Conservation (phyloP, 768 basidiomycete species). For the Pseudohyphozyma bogoriensis region DNA sequence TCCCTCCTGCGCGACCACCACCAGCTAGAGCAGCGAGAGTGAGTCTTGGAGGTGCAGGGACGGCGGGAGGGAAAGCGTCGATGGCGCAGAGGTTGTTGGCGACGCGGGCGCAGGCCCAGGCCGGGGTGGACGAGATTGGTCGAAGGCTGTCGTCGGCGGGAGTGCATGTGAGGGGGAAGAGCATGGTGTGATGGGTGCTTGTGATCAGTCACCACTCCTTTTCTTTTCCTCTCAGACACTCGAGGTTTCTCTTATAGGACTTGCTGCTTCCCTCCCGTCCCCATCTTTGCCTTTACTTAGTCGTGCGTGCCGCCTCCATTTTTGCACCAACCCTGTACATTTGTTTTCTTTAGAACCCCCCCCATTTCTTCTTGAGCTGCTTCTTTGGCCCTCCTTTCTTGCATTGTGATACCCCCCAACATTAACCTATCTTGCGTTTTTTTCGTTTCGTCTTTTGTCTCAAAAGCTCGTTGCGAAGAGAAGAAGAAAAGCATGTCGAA, state of each 20-base stretch:
- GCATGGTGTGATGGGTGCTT: neutral
- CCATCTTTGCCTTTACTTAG: neutral
- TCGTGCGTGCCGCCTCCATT: too few relatives aligned
- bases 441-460: neutral
- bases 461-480: too few relatives aligned
- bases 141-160: neutral
- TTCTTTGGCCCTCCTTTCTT: too few relatives aligned
- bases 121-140: neutral
- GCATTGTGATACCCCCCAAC: too few relatives aligned
- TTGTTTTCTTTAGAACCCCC: too few relatives aligned
- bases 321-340: too few relatives aligned
- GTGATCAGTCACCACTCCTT: too few relatives aligned
- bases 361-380: too few relatives aligned
- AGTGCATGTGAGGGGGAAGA: neutral
- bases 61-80: slow-evolving; percentile 8
- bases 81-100: slow-evolving; percentile 14
- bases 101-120: slow-evolving; percentile 11
- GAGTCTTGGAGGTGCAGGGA: neutral
- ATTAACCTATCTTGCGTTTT: too few relatives aligned
- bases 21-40: neutral
- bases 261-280: neutral
- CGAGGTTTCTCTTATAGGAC: neutral
- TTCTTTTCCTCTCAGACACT: neutral
- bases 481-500: neutral
- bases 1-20: neutral